Base-by-base conservation (phyloP, 192 early-diverging fungal species). In the Podila verticillata region DNA sequence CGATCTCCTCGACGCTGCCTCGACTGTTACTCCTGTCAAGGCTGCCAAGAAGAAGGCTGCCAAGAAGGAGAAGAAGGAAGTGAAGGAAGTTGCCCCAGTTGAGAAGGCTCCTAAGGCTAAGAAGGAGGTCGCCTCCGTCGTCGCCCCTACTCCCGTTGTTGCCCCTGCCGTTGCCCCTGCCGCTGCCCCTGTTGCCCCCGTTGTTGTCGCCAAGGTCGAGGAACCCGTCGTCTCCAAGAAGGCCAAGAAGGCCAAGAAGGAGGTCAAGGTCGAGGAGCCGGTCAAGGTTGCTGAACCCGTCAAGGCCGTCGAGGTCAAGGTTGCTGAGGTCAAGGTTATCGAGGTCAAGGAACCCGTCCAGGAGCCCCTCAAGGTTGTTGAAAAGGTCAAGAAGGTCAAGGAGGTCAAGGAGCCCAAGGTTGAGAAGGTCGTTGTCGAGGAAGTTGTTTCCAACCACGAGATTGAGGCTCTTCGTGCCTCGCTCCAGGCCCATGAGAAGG, bases 1-100 rank as follows among this genome's bases (percentile, higher is more conserved):
- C 51, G 75, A 79, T 57, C 69, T 79, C 24, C 54, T 79, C 20
- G 60, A 79, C 39, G 69, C 75, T 26, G 51, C 51, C 24, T 54
- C 51, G 22, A 54, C 24, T 24, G 51, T 54, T n/a, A 20, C 75
- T 7, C 58, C 65, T 58, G 59, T 22, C 59, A 66, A 65, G 57
- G 0, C 75, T 48, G 35, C 66, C 36, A 71, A 32, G 31, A 79
- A 65, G 61, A 79, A 79, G 65, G 68, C 60, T 28, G 68, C 58
- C 28, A 67, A 70, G 68, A 79, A 79, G 65, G 63, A 63, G 5
- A 65, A 73, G 71, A 65, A 73, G 71, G n/a, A 49, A 19, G 39
- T 63, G 54, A 72, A 72, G 28, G 39, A 54, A 26, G 58, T 7
- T 32, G 19, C 6, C 44, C 28, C 59, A n/a, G n/a, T n/a, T n/a